These are phyloP conservation scores for Hygrophorus pudorinus DNA, from an alignment of 768 basidiomycete genomes.

Conservation along the genomic window DNA sequence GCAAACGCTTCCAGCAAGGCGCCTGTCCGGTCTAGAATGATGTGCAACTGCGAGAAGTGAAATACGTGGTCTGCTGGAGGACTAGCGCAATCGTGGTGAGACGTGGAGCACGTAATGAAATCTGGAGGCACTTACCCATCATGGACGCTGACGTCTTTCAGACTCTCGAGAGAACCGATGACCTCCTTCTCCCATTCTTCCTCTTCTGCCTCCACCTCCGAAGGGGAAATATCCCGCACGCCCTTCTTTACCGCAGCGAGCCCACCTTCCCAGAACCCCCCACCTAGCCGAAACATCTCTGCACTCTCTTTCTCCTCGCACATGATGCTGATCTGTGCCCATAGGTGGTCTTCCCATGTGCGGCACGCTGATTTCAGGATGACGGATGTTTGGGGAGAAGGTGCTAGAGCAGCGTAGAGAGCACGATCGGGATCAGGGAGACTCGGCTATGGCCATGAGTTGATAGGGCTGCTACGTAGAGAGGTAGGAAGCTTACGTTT, in stretches of 20 bases:
- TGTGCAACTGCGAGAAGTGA: constrained; percentile 71
- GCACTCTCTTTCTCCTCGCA: constrained; percentile 73
- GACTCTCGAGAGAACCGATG: constrained; percentile 38
- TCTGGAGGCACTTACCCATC: constrained; percentile 46
- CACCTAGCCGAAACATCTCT: constrained; percentile 56
- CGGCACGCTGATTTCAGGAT: constrained; percentile 66
- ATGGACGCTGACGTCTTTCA: constrained; percentile 47
- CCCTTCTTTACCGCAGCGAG: constrained; percentile 33
- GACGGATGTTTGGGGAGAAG: constrained; percentile 52
- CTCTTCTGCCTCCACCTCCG: constrained; percentile 32
- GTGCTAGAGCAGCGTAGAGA: constrained; percentile 79
- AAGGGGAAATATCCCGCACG: constrained; percentile 15
- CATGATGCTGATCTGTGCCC: constrained; percentile 78
- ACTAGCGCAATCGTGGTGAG: constrained; percentile 20
- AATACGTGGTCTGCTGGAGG: constrained; percentile 65
- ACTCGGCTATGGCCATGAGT: constrained; percentile 28
- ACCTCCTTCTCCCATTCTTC: constrained; percentile 66
- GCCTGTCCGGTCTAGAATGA: constrained; percentile 64
- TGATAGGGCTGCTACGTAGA: background rate
- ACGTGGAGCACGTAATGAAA: background rate
- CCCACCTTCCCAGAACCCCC: constrained; percentile 76
- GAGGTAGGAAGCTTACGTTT: constrained; percentile 38
- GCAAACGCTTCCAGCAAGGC: constrained; percentile 63
- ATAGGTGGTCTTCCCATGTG: constrained; percentile 93
- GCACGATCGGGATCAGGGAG: constrained; percentile 70